Evolutionary conservation across 2,329 filamentous ascomycete species (phyloP), one percentile per base, ranked within the genome.

Genomic region (Magnaporthiopsis rhizophila): DNA sequence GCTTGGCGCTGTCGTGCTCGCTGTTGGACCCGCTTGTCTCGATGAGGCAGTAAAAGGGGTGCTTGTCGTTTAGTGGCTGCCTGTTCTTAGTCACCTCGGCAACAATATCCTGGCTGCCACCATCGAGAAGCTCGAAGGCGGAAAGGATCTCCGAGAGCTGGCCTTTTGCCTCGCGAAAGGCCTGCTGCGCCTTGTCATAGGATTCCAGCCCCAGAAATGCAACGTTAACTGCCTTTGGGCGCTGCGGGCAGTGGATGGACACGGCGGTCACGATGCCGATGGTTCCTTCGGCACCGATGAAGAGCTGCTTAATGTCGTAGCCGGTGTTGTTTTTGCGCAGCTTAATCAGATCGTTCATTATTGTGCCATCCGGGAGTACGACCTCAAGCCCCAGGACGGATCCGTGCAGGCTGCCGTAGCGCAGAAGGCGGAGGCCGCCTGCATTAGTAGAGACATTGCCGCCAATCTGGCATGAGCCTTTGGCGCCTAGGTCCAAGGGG

Each of bases 281-380:
- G 6, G 95, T 98, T 30, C 95, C 95, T 77, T 99, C 95, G 38
- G 88, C 91, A 59, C 95, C 95, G 71, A 99, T 96, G 75, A 99
- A 97, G 50, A 97, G 84, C 77, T 97, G 94, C 81, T 97, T 97
- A 65, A 97, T 78, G 74, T 99, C 96, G 77, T 98, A 99, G 34
- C 95, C 95, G 2, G 95, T 99, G 80, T 99, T 99, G 82, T 99
- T 98, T 82, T 99, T 99, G 69, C 95, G 87, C 65, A 99, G 81
- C 66, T 86, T 93, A 69, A 86, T 89, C 38, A 99, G 86, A 71
- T 97, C 92, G 71, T 98, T 88, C 59, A 99, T 83, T 69, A 99
- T 85, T 8, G 92, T 97, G 64, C 95, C 95, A 73, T 99, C 91
- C 0, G 95, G 91, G 57, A 99, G 81, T 11, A 99, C 96, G 26